Conservation (phyloP, 202 grass and related monocot species). For the Schoenoplectus triqueter region DNA sequence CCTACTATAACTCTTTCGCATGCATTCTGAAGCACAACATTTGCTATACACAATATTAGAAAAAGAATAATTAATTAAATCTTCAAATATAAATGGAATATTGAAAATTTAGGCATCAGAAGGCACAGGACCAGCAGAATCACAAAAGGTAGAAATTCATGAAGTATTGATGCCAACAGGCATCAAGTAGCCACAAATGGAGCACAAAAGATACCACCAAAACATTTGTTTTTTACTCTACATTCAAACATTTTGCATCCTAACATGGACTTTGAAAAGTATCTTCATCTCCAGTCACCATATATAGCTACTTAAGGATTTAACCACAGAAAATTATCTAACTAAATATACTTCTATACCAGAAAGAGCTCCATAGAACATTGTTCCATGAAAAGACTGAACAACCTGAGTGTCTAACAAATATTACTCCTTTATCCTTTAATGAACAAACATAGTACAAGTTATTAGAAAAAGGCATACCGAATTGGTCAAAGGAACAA, state of each 20-base stretch:
- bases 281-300: neutral
- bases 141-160: neutral
- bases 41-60: slow-evolving; percentile 59
- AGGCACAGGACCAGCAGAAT: neutral
- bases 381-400: neutral
- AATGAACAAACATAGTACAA: slow-evolving; percentile 8
- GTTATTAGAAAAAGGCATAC: slow-evolving; percentile 44
- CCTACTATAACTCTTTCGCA: slow-evolving; percentile 99
- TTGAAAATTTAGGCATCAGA: neutral
- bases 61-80: neutral
- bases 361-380: neutral
- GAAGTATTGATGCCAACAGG: neutral
- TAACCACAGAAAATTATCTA: slow-evolving; percentile 26
- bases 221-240: neutral
- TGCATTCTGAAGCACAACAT: slow-evolving; percentile 98
- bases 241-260: neutral
- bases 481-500: slow-evolving; percentile 97
- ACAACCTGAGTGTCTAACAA: neutral
- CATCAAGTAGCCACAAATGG: neutral
- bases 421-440: neutral
- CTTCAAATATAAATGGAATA: slow-evolving; percentile 1
- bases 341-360: neutral
- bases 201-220: neutral
- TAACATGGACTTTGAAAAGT: neutral
- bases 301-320: neutral